Evolutionary conservation across 306 rosid genomes (phyloP).

Genomic region (Rubus parviflorus): DNA sequence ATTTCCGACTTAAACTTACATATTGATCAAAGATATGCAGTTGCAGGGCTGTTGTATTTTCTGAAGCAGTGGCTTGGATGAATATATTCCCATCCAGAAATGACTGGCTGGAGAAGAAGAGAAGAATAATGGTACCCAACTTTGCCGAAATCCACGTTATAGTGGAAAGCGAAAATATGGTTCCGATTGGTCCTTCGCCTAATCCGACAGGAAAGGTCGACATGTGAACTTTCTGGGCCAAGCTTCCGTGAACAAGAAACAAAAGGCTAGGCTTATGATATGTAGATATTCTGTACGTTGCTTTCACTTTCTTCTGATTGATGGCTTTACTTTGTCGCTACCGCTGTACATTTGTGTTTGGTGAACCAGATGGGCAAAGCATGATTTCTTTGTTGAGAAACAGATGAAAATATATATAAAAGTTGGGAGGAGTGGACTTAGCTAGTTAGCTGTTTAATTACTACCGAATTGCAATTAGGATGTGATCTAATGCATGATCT

Average conservation of each 20-base stretch:
- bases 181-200: background rate
- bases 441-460: background rate
- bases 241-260: slow-evolving; percentile 8
- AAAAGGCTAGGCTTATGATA: background rate
- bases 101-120: background rate
- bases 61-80: background rate
- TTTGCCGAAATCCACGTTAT: background rate
- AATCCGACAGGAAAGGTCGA: slow-evolving; percentile 1
- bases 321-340: slow-evolving; percentile 28
- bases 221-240: slow-evolving; percentile 30
- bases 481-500: background rate
- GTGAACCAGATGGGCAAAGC: slow-evolving; percentile 17
- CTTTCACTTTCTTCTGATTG: background rate
- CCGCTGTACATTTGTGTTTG: slow-evolving; percentile 5
- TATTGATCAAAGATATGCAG: slow-evolving; percentile 46
- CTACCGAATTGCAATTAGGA: background rate
- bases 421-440: background rate
- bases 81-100: background rate
- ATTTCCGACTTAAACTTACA: slow-evolving; percentile 22
- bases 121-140: background rate
- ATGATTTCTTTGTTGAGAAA: background rate
- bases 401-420: background rate
- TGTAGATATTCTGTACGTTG: background rate
- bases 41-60: slow-evolving; percentile 35
- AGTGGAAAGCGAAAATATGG: background rate